phyloP scores from a whole-genome alignment of 2,329 filamentous ascomycete species.

The Aspergillus sojae region DNA sequence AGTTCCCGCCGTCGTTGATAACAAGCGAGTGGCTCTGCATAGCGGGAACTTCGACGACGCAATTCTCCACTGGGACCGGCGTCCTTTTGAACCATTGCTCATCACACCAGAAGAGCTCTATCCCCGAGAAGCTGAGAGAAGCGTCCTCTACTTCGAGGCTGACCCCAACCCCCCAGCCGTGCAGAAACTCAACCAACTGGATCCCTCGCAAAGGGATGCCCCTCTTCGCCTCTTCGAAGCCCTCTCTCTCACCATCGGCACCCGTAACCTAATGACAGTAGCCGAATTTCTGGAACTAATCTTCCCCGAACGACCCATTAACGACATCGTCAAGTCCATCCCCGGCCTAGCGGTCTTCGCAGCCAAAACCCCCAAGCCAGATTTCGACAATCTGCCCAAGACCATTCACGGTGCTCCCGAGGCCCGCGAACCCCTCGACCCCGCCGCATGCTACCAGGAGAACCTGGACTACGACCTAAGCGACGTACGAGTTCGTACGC shows the following conservation, averaged over 20 bases:
- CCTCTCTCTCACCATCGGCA: slow-evolving; percentile 29
- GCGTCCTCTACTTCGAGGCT: slow-evolving; percentile 39
- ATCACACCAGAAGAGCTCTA: slow-evolving; percentile 65
- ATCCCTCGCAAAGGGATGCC: slow-evolving; percentile 16
- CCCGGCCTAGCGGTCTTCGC: slow-evolving; percentile 37
- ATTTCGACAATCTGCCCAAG: slow-evolving; percentile 27
- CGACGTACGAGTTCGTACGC: slow-evolving; percentile 30
- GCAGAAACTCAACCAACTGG: slow-evolving; percentile 22
- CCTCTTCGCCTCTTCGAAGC: slow-evolving; percentile 29
- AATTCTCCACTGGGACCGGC: slow-evolving; percentile 68
- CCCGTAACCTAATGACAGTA: slow-evolving; percentile 27
- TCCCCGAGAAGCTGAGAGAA: slow-evolving; percentile 51
- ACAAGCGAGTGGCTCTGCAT: slow-evolving; percentile 48
- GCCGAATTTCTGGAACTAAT: slow-evolving; percentile 31
- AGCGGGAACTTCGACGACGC: slow-evolving; percentile 49
- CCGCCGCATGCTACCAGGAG: slow-evolving; percentile 28
- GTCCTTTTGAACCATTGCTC: slow-evolving; percentile 69
- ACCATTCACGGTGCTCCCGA: slow-evolving; percentile 14
- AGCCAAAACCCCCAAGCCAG: slow-evolving; percentile 28
- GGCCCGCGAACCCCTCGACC: slow-evolving; percentile 17
- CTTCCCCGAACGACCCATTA: slow-evolving; percentile 33
- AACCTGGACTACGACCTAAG: slow-evolving; percentile 39
- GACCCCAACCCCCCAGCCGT: slow-evolving; percentile 29
- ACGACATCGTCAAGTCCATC: slow-evolving; percentile 36
- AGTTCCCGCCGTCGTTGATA: slow-evolving; percentile 52